Percentiles rank a stretch among this genome's conserved stretches.
These are phyloP conservation scores for Colletotrichum lentis DNA, from an alignment of 2,329 filamentous ascomycete genomes.

Conservation along the genomic window DNA sequence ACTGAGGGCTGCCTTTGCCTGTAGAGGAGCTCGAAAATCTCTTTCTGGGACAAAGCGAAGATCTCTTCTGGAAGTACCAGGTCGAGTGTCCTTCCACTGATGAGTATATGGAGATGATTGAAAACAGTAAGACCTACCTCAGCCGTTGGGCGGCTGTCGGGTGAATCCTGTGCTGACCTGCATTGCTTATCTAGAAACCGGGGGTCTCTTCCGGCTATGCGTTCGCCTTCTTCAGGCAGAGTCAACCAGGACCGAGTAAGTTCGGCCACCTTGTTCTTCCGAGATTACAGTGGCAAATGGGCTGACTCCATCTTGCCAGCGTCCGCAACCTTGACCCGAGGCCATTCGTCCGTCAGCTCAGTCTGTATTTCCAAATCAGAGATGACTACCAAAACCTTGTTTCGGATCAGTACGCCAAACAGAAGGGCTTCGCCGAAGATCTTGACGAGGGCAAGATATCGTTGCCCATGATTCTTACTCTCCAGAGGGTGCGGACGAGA, in stretches of 20 bases:
- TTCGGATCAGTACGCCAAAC: constrained; percentile 44
- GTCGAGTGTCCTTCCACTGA: constrained; percentile 84
- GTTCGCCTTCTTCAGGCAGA: constrained; percentile 34
- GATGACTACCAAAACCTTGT: constrained; percentile 47
- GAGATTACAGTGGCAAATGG: not conserved
- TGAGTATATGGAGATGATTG: constrained; percentile 85
- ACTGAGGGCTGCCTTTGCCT: constrained; percentile 61
- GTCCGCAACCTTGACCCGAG: constrained; percentile 1
- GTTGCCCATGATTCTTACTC: constrained; percentile 43
- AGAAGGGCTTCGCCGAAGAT: constrained; percentile 54
- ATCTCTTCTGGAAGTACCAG: constrained; percentile 87
- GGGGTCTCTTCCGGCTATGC: constrained; percentile 40
- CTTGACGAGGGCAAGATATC: constrained; percentile 54
- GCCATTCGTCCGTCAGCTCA: constrained; percentile 38
- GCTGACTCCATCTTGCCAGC: not conserved
- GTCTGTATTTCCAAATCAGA: constrained; percentile 46
- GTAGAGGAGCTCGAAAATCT: constrained; percentile 68
- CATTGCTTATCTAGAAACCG: constrained; percentile 32
- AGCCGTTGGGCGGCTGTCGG: not conserved
- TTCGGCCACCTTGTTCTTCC: not conserved
- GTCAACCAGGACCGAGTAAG: not conserved
- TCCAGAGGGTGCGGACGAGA: constrained; percentile 1
- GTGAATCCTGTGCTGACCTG: not conserved
- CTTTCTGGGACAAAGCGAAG: constrained; percentile 87
- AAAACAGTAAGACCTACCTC: constrained; percentile 13